These are phyloP conservation scores for Colletotrichum godetiae DNA, from an alignment of 2,329 filamentous ascomycete genomes.

Conservation along the genomic window DNA sequence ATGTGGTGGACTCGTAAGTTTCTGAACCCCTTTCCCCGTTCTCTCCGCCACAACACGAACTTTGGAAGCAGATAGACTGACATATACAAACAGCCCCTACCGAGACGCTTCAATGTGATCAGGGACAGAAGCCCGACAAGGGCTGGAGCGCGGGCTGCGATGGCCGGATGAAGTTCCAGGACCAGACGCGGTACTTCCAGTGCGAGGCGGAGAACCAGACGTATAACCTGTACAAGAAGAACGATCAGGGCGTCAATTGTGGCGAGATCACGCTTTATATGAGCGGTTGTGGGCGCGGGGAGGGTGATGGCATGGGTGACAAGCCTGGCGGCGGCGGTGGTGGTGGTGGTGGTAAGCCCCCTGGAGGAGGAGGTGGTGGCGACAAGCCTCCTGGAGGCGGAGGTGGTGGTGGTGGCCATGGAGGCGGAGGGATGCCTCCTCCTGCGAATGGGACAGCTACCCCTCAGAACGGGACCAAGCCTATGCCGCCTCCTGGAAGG, in stretches of 20 bases:
- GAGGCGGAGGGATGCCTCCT: neutral
- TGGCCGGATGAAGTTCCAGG: constrained; percentile 63
- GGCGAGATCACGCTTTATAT: constrained; percentile 56
- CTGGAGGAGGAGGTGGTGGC: neutral
- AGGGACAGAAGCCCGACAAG: constrained; percentile 58
- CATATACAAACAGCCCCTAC: constrained; percentile 56
- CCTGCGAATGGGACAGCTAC: neutral
- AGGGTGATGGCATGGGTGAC: neutral
- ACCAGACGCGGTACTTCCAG: constrained; percentile 65
- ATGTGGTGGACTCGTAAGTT: constrained; percentile 71
- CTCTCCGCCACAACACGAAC: neutral
- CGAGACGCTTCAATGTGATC: constrained; percentile 71
- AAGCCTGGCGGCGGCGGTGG: neutral
- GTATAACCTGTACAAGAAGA: constrained; percentile 65
- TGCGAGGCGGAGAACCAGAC: constrained; percentile 68
- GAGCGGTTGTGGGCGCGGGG: neutral
- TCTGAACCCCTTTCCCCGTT: neutral
- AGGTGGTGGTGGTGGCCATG: neutral
- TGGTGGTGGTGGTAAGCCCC: neutral
- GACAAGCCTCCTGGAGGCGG: neutral
- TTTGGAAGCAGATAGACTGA: neutral
- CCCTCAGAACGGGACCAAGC: neutral
- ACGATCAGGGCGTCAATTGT: constrained; percentile 55
- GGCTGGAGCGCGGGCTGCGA: constrained; percentile 68
- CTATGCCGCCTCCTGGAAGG: neutral